phyloP scores from a whole-genome alignment of 2,329 filamentous ascomycete species.

The Colletotrichum musicola region DNA sequence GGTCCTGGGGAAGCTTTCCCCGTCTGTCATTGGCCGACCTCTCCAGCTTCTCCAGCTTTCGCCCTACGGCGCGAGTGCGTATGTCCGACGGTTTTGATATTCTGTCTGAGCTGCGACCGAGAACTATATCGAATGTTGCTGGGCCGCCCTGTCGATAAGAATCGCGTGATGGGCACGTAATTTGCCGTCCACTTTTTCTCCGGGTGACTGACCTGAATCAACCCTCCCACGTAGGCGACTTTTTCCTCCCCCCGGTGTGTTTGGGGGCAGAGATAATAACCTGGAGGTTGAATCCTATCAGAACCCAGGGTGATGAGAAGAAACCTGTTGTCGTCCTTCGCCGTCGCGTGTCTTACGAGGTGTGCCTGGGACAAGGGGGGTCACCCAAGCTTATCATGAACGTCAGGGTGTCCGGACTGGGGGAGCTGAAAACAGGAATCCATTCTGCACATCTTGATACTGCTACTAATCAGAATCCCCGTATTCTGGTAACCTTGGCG shows the following conservation, averaged over 20 bases:
- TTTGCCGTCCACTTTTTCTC: conserved; percentile 7
- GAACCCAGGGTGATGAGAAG: neutral
- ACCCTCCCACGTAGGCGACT: too few species aligned
- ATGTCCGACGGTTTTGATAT: neutral
- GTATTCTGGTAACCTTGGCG: conserved; percentile 12
- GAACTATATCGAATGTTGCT: too few species aligned
- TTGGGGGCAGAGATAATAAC: neutral
- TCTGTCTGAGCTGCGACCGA: neutral
- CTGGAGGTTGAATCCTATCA: neutral
- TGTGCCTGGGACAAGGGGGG: neutral
- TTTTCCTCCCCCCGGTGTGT: too few species aligned
- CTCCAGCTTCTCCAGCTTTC: neutral
- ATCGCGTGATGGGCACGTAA: conserved; percentile 15
- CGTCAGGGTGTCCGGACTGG: neutral
- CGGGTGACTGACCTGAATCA: neutral
- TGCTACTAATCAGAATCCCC: neutral
- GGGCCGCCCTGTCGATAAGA: conserved; percentile 5
- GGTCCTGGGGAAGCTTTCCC: conserved; percentile 22
- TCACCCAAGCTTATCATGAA: conserved; percentile 21
- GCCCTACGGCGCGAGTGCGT: neutral
- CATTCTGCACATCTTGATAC: neutral
- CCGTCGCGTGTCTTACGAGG: neutral
- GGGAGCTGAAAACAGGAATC: neutral
- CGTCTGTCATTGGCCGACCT: conserved; percentile 16
- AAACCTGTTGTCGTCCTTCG: conserved; percentile 7